phyloP scores from a whole-genome alignment of 192 early-diverging fungal species.

The Martensiomyces pterosporus region DNA sequence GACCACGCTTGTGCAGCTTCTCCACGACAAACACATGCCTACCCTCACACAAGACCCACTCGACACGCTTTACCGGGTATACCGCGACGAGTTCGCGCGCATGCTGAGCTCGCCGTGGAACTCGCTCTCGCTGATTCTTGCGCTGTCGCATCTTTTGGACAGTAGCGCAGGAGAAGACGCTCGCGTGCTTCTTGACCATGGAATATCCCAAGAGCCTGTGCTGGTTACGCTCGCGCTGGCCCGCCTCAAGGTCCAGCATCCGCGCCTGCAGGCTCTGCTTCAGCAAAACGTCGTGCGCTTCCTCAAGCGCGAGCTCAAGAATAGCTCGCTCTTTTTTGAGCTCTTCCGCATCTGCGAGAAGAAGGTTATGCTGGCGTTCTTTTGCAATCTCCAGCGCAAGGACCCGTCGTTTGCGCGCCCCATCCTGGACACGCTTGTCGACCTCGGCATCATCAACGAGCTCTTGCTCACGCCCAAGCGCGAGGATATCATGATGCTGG shows the following conservation, averaged over 20 bases:
- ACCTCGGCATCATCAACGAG: constrained; percentile 44
- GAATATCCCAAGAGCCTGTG: constrained; percentile 40
- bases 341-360: constrained; percentile 48
- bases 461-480: constrained; percentile 41
- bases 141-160: constrained; percentile 44
- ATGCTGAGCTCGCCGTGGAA: constrained; percentile 49
- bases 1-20: constrained; percentile 12
- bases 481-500: constrained; percentile 50
- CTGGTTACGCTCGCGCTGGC: constrained; percentile 48
- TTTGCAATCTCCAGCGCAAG: constrained; percentile 50
- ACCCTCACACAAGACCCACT: constrained; percentile 34
- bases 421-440: constrained; percentile 39
- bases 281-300: constrained; percentile 49
- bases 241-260: constrained; percentile 50
- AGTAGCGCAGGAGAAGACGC: constrained; percentile 45
- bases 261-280: constrained; percentile 46
- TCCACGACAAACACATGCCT: constrained; percentile 49
- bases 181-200: constrained; percentile 34
- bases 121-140: constrained; percentile 48
- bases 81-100: constrained; percentile 40
- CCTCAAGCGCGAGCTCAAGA: constrained; percentile 35
- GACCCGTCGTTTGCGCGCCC: constrained; percentile 28
- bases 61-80: constrained; percentile 43
- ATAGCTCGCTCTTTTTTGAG: constrained; percentile 46
- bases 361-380: constrained; percentile 45